A percentile compares a stretch with the other conserved stretches of the same genome.
Conservation (phyloP, 2,329 filamentous ascomycete genomes). For the Colletotrichum lini region DNA sequence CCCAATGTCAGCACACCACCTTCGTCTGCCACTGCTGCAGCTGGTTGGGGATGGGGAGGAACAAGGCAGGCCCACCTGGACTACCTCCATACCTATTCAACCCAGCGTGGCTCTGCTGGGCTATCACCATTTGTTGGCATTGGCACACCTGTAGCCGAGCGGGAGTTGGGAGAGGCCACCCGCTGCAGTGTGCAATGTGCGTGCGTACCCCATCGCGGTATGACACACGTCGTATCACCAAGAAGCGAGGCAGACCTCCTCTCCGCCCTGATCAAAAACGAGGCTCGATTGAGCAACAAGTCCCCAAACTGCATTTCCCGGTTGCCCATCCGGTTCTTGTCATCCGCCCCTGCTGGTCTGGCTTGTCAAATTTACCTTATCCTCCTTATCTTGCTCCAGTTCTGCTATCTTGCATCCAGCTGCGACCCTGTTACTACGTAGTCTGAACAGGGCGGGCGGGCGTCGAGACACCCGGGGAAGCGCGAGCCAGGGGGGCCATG, state of each 20-base stretch:
- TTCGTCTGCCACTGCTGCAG: constrained; percentile 7
- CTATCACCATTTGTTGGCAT: constrained; percentile 20
- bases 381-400: constrained; percentile 20
- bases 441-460: constrained; percentile 9
- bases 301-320: constrained; percentile 14
- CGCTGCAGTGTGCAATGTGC: constrained; percentile 3
- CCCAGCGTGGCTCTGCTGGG: constrained; percentile 11
- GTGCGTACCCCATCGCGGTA: constrained; percentile 33
- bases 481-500: constrained; percentile 17
- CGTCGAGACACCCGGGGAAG: constrained; percentile 8
- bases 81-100: neutral
- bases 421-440: neutral
- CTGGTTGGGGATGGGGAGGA: constrained; percentile 16
- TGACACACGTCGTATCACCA: constrained; percentile 24
- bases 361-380: constrained; percentile 21
- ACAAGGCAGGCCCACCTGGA: constrained; percentile 24
- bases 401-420: constrained; percentile 35
- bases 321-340: constrained; percentile 7
- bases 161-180: constrained; percentile 16
- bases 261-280: constrained; percentile 3
- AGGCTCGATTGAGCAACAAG: constrained; percentile 16
- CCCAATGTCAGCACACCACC: constrained; percentile 39
- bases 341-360: constrained; percentile 20
- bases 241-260: neutral
- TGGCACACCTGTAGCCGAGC: neutral